Conservation (phyloP, 164 flowering plant species). For the Sedum album region DNA sequence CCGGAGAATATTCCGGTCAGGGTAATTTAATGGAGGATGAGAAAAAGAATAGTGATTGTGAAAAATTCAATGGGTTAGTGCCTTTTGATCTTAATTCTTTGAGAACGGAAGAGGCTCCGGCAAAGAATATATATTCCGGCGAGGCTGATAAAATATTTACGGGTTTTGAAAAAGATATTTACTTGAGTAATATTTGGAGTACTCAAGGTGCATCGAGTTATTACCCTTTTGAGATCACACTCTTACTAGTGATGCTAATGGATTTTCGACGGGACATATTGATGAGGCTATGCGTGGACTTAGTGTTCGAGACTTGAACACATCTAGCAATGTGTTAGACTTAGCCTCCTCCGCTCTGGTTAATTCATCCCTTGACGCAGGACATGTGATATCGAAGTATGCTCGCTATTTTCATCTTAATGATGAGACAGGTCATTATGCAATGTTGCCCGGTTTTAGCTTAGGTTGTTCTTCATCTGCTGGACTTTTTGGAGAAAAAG, state of each 20-base stretch:
- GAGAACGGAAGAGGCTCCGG: not conserved
- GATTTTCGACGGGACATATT: not conserved
- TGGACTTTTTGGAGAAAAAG: too few species aligned
- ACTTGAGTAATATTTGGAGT: not conserved
- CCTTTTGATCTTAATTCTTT: not conserved
- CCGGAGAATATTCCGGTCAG: not conserved
- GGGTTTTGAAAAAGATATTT: not conserved
- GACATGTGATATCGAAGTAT: too few species aligned
- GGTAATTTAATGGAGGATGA: not conserved
- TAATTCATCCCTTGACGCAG: not conserved
- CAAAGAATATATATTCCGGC: too few species aligned
- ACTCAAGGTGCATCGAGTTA: not conserved
- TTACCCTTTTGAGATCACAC: not conserved
- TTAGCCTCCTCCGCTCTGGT: not conserved
- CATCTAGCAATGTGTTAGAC: not conserved
- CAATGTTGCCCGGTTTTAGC: not conserved
- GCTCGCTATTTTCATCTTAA: not conserved
- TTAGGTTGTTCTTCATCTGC: not conserved
- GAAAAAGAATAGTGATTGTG: not conserved
- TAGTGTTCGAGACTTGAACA: not conserved
- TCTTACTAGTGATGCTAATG: not conserved
- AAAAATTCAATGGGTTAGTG: not conserved
- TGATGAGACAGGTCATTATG: not conserved
- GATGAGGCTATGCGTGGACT: not conserved
- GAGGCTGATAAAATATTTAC: too few species aligned